A percentile compares a stretch with the other conserved stretches of the same genome.
Conservation (phyloP, 805 yeast species). For the Saccharomycopsis schoenii region DNA sequence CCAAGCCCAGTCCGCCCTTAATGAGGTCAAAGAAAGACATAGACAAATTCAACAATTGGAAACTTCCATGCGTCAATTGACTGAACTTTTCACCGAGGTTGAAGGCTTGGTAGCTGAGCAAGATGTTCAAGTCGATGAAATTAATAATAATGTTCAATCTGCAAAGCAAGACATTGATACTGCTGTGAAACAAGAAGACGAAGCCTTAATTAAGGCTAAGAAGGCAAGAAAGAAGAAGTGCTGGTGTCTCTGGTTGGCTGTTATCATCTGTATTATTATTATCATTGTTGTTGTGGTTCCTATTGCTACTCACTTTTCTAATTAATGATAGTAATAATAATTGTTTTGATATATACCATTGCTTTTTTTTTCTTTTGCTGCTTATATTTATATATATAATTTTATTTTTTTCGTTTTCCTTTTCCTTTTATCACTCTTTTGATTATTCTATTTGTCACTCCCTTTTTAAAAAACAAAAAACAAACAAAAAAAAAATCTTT, state of each 20-base stretch:
- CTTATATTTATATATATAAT: too few species aligned
- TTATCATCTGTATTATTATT: slow-evolving; percentile 50
- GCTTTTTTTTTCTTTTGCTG: not conserved
- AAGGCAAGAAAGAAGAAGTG: slow-evolving; percentile 86
- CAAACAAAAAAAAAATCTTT: too few species aligned
- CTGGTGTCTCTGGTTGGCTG: slow-evolving; percentile 65
- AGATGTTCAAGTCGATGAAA: slow-evolving; percentile 75
- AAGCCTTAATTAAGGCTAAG: slow-evolving; percentile 81
- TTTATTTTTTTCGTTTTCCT: too few species aligned
- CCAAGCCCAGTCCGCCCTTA: slow-evolving; percentile 89
- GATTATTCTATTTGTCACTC: too few species aligned
- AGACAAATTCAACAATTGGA: slow-evolving; percentile 91
- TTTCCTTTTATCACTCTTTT: too few species aligned
- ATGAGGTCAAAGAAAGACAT: slow-evolving; percentile 94
- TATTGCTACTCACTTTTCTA: slow-evolving; percentile 15
- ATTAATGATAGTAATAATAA: too few species aligned
- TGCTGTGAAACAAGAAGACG: slow-evolving; percentile 88
- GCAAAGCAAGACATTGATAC: slow-evolving; percentile 89
- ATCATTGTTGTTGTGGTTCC: slow-evolving; percentile 55
- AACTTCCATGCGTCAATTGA: slow-evolving; percentile 89
- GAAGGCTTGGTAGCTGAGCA: slow-evolving; percentile 94
- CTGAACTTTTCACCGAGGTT: slow-evolving; percentile 92
- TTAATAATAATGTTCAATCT: slow-evolving; percentile 66
- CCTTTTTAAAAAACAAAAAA: too few species aligned
- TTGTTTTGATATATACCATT: not conserved